Percentiles rank a stretch among this genome's conserved stretches.
Evolutionary conservation across 1,139 yeast genomes (phyloP).

Genomic region (Yamadazyma atmosphaerica): DNA sequence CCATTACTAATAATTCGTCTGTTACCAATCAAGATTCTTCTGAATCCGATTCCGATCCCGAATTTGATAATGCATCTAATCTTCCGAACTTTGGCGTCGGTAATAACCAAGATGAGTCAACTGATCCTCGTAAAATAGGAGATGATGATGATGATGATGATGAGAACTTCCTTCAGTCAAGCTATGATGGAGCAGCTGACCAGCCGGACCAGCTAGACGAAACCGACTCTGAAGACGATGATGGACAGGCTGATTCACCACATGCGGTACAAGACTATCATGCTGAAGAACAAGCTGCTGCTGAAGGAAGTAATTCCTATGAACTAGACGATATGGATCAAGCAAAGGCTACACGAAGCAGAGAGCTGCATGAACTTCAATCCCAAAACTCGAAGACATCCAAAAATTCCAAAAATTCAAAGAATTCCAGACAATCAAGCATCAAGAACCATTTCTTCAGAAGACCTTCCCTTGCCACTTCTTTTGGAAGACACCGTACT

Average conservation of each 20-base stretch:
- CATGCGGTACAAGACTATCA: background rate
- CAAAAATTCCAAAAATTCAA: background rate
- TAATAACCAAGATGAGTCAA: too few species aligned
- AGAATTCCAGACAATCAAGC: conserved; percentile 8
- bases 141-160: conserved; percentile 8
- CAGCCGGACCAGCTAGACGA: conserved; percentile 12
- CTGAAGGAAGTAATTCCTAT: background rate
- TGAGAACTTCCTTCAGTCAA: background rate
- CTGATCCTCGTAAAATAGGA: too few species aligned
- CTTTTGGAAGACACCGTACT: conserved; percentile 5
- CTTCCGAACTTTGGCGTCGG: conserved; percentile 1
- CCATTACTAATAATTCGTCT: conserved; percentile 21
- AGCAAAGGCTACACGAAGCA: background rate
- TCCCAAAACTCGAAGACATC: background rate
- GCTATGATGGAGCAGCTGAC: background rate
- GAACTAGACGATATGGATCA: conserved; percentile 1
- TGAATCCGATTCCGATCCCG: conserved; percentile 13
- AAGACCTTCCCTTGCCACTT: conserved; percentile 12
- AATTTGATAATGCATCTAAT: background rate
- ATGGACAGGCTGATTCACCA: background rate
- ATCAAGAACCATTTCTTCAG: conserved; percentile 13
- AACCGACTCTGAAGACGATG: conserved; percentile 10
- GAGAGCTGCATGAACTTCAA: conserved; percentile 4
- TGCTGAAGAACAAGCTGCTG: background rate
- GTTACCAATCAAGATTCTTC: background rate